Conservation (phyloP, 192 early-diverging fungal species). For the Allomyces arbusculus region DNA sequence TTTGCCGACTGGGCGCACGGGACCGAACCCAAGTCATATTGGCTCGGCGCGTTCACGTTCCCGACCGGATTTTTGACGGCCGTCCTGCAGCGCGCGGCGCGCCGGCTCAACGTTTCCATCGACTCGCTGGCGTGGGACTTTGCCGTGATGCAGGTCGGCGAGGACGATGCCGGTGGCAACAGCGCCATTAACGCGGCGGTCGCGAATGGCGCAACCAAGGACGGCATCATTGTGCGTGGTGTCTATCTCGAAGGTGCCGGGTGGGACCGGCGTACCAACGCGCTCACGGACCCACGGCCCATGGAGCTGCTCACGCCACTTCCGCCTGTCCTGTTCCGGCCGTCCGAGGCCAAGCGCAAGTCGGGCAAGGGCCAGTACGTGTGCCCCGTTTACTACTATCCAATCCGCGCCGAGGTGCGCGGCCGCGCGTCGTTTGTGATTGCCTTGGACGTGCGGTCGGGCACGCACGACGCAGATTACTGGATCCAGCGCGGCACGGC, state of each 20-base stretch:
- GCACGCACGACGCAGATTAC: conserved; percentile 25
- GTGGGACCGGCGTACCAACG: conserved; percentile 25
- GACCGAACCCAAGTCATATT: conserved; percentile 35
- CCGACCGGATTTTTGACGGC: conserved; percentile 42
- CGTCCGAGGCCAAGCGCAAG: conserved; percentile 13
- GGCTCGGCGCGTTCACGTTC: conserved; percentile 43
- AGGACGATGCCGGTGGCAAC: not conserved
- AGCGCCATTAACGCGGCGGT: not conserved
- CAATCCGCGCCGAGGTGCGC: conserved; percentile 35
- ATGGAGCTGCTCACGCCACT: conserved; percentile 46
- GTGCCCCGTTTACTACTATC: conserved; percentile 37
- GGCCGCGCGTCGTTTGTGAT: conserved; percentile 41
- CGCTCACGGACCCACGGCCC: conserved; percentile 31
- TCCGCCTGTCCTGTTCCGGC: conserved; percentile 33
- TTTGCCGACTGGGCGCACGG: conserved; percentile 19
- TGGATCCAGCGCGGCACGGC: conserved; percentile 38
- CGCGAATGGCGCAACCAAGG: conserved; percentile 10
- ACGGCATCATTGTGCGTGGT: conserved; percentile 30
- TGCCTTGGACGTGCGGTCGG: conserved; percentile 23
- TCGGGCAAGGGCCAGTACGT: conserved; percentile 17
- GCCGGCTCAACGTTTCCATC: conserved; percentile 34
- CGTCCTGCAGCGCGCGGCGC: conserved; percentile 33
- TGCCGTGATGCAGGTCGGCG: conserved; percentile 2
- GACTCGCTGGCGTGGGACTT: conserved; percentile 29
- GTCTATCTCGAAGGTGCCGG: conserved; percentile 35